A percentile compares a stretch with the other conserved stretches of the same genome.
Conservation (phyloP, 106 monocot genomes). For the Agapanthus africanus region DNA sequence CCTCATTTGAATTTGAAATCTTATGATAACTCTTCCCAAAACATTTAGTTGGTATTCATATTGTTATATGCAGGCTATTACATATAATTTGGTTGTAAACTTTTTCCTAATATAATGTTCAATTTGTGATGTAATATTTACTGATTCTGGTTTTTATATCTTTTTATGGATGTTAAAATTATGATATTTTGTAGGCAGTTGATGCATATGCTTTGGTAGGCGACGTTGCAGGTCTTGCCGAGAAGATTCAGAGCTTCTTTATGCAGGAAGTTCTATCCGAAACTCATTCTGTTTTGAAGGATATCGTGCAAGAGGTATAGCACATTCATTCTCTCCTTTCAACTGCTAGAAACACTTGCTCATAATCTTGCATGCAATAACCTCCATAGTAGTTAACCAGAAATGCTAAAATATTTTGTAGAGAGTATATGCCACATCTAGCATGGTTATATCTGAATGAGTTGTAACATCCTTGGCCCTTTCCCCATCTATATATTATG, state of each 20-base stretch:
- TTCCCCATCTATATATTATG: neutral
- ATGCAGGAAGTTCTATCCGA: constrained; percentile 94
- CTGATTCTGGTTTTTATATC: neutral
- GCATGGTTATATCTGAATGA: neutral
- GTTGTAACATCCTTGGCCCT: neutral
- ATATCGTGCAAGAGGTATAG: constrained; percentile 70
- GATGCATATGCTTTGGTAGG: constrained; percentile 97
- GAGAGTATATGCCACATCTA: neutral
- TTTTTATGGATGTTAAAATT: constrained; percentile 8
- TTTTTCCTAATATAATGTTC: neutral
- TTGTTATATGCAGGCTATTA: too few relatives aligned
- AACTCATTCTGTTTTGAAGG: constrained; percentile 77
- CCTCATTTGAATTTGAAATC: too few relatives aligned
- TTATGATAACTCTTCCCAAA: too few relatives aligned
- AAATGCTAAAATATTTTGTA: neutral
- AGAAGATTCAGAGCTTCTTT: constrained; percentile 97
- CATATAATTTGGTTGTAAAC: too few relatives aligned
- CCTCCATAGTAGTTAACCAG: neutral
- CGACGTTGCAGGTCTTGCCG: constrained; percentile 79
- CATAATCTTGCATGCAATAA: neutral
- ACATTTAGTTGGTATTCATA: too few relatives aligned
- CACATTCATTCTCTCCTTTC: neutral
- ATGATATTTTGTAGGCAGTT: constrained; percentile 50
- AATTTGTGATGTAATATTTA: neutral
- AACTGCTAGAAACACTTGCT: neutral